These are phyloP conservation scores for Yamadazyma endophytica DNA, from an alignment of 805 yeast species.

Conservation along the genomic window DNA sequence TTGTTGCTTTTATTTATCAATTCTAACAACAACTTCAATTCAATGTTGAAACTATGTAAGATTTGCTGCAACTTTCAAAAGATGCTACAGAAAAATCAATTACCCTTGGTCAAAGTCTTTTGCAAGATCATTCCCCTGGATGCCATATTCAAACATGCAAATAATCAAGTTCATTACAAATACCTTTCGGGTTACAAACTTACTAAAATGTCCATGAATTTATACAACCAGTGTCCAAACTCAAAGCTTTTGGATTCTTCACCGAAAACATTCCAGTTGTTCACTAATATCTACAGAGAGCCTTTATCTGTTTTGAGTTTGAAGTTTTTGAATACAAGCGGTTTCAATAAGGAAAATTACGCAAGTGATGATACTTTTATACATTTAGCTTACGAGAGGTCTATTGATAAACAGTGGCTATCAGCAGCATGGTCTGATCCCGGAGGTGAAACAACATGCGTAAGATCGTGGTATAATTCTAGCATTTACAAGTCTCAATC, in stretches of 20 bases:
- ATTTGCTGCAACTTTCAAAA: conserved; percentile 45
- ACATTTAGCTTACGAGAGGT: conserved; percentile 82
- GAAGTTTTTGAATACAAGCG: conserved; percentile 23
- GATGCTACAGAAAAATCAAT: conserved; percentile 31
- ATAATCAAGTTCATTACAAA: conserved; percentile 15
- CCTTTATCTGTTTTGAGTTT: conserved; percentile 35
- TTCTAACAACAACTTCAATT: conserved; percentile 37
- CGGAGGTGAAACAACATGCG: conserved; percentile 57
- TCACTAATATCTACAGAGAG: conserved; percentile 32
- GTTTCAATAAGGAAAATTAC: conserved; percentile 13
- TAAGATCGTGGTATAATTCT: conserved; percentile 60
- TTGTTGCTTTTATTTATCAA: conserved; percentile 49
- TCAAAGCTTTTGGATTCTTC: neutral
- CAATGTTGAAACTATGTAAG: conserved; percentile 44
- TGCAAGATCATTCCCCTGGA: conserved; percentile 32
- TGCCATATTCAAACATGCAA: conserved; percentile 18
- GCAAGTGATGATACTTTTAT: conserved; percentile 66
- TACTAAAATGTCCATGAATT: conserved; percentile 44
- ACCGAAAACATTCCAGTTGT: conserved; percentile 11
- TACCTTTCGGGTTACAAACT: conserved; percentile 32
- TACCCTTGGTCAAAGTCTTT: conserved; percentile 36
- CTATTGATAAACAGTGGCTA: conserved; percentile 79
- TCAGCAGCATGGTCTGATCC: conserved; percentile 90
- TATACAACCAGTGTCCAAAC: conserved; percentile 57
- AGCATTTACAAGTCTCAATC: conserved; percentile 4